Base-by-base conservation (phyloP, 805 yeast genomes). In the Candida dajiaensis region DNA sequence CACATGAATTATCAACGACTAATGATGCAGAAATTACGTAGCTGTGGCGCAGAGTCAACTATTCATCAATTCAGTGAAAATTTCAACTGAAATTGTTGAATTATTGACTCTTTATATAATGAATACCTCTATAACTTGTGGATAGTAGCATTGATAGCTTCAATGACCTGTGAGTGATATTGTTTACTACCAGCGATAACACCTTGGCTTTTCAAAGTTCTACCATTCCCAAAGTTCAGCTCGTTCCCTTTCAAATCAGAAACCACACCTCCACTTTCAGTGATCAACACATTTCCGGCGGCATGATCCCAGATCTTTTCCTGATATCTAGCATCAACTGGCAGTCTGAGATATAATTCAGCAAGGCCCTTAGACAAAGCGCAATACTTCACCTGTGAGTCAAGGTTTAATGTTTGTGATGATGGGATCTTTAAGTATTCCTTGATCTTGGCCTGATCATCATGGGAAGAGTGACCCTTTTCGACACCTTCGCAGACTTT, bases 261-360 rank as follows among this genome's bases (percentile, higher is more conserved):
- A 12, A 94, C 98, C 42, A 71, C 64, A 7, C 99, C 99, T 38
- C 97, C 97, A 56, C 95, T 85, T 65, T 95, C 99, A 31, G 77
- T 73, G 40, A 95, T 82, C 50, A 94, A 74, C 13, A 92, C 73
- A 58, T 85, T 84, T 4, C 99, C 99, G 2, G 97, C 95, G 18
- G 98, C 98, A 64, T 94, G 99, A 67, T 94, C 99, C 98, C 99
- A 94, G 50, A 94, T 89, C 67, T 94, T 94, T 64, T 94, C 99
- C 57, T 87, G 77, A 64, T 90, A 94, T 3, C 76, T 67, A 43
- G 80, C 72, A 53, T 76, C 80, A 40, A 83, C 79, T 13, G 99
- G 99, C 48, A 95, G 69, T 55, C 99, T 81, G 50, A 94, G 71
- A 58, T 95, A 94, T 13, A 94, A 77, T 57, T 94, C 97, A 4